Percentiles rank a stretch among this genome's conserved stretches.
These are phyloP conservation scores for Achaetomiella virescens DNA, from an alignment of 495 filamentous ascomycete genomes.

Conservation along the genomic window DNA sequence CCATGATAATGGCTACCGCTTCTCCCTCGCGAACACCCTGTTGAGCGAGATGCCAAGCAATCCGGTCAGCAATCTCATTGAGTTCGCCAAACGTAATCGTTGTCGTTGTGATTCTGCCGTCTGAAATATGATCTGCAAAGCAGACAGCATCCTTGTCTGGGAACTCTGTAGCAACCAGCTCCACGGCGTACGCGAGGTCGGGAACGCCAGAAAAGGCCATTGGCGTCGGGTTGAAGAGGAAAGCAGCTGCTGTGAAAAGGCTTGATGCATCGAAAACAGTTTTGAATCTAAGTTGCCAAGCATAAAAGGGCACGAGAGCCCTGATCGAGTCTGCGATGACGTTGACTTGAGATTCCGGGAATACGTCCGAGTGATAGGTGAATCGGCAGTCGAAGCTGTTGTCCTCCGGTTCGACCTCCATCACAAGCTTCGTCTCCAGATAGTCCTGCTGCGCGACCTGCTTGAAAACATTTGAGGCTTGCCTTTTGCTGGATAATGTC, in stretches of 20 bases:
- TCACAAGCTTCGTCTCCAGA: slow-evolving; percentile 64
- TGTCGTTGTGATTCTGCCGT: slow-evolving; percentile 23
- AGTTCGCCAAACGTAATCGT: slow-evolving; percentile 57
- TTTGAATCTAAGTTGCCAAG: slow-evolving; percentile 29
- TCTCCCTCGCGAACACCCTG: slow-evolving; percentile 42
- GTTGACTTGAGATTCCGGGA: slow-evolving; percentile 42
- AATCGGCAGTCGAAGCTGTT: slow-evolving; percentile 53
- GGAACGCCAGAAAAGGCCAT: slow-evolving; percentile 19
- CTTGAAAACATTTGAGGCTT: slow-evolving; percentile 20
- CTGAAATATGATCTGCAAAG: slow-evolving; percentile 45
- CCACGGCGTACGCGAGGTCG: slow-evolving; percentile 48
- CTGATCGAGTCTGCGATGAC: slow-evolving; percentile 39
- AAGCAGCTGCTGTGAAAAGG: slow-evolving; percentile 37
- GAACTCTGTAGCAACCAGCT: slow-evolving; percentile 40
- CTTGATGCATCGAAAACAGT: slow-evolving; percentile 24
- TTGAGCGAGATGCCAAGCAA: slow-evolving; percentile 53
- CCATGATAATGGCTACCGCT: slow-evolving; percentile 61
- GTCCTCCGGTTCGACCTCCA: slow-evolving; percentile 61
- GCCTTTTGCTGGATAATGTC: slow-evolving; percentile 39
- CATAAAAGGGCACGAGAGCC: slow-evolving; percentile 33
- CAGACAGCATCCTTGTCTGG: slow-evolving; percentile 54
- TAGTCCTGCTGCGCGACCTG: slow-evolving; percentile 54
- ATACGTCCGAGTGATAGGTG: slow-evolving; percentile 35
- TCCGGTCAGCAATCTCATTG: slow-evolving; percentile 54
- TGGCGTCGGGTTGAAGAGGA: slow-evolving; percentile 40